phyloP scores from a whole-genome alignment of 306 rosid genomes.

The Acacia melanoxylon region DNA sequence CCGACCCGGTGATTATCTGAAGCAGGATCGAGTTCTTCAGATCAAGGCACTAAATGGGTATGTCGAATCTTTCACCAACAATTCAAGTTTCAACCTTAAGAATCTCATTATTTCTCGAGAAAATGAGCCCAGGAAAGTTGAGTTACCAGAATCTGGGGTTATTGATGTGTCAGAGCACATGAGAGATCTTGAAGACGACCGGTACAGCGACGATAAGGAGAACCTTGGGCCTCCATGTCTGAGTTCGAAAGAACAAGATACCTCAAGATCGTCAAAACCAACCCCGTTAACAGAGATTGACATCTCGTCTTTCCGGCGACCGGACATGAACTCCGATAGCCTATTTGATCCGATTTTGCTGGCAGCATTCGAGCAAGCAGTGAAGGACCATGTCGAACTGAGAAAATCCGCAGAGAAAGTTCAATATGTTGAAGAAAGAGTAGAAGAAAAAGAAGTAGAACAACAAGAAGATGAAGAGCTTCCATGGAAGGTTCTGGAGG shows the following conservation, averaged over 20 bases:
- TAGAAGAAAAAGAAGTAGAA: background rate
- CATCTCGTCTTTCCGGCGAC: conserved; percentile 58
- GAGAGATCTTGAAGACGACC: conserved; percentile 52
- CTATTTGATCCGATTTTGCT: conserved; percentile 83
- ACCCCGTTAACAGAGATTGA: conserved; percentile 46
- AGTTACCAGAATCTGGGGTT: conserved; percentile 41
- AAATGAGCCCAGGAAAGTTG: conserved; percentile 38
- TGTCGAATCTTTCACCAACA: conserved; percentile 41
- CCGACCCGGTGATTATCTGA: conserved; percentile 53
- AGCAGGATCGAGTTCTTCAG: conserved; percentile 73
- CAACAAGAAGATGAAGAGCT: background rate
- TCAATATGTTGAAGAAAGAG: conserved; percentile 33
- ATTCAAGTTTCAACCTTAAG: conserved; percentile 24
- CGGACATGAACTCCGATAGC: conserved; percentile 73
- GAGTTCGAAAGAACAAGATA: conserved; percentile 29
- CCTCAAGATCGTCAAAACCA: conserved; percentile 18
- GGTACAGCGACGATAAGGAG: conserved; percentile 63
- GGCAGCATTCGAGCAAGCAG: conserved; percentile 59
- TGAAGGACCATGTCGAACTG: conserved; percentile 48
- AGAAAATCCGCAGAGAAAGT: conserved; percentile 27
- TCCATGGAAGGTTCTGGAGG: conserved; percentile 37
- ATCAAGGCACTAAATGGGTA: conserved; percentile 58
- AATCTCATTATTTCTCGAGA: conserved; percentile 34
- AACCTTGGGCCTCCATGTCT: conserved; percentile 42
- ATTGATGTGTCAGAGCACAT: conserved; percentile 53